Evolutionary conservation across 73 alveolate genomes (phyloP).

Genomic region (Paramecium biaurelia): DNA sequence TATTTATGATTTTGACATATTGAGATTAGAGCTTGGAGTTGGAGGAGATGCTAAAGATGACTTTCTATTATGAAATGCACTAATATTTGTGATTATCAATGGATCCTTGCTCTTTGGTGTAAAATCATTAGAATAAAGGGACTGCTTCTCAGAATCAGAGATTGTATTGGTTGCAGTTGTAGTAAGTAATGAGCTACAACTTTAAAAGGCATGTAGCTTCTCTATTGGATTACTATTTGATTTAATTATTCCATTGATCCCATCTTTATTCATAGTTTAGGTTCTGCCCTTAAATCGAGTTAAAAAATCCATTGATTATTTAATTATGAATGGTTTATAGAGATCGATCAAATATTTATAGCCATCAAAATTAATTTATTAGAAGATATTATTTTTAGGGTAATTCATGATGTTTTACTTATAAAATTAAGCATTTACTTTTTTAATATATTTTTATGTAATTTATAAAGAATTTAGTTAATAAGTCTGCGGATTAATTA

Average conservation of each 20-base stretch:
- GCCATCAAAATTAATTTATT: not conserved
- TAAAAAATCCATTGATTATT: constrained; percentile 30
- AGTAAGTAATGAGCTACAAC: not conserved
- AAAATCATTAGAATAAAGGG: not conserved
- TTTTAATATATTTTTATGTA: not conserved
- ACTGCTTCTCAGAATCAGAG: not conserved
- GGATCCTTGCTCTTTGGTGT: not conserved
- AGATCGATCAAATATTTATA: not conserved
- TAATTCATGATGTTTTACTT: not conserved
- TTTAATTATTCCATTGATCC: not conserved
- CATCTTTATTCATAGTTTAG: constrained; percentile 11
- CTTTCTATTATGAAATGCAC: not conserved
- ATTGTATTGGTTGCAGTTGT: not conserved
- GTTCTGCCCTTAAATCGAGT: constrained; percentile 38
- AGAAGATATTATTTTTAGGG: not conserved
- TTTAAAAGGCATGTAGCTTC: not conserved
- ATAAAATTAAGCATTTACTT: not conserved
- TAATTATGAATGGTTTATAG: not conserved
- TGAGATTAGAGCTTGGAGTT: not conserved
- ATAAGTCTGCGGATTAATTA: not conserved
- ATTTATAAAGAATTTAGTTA: not conserved
- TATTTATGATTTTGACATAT: not conserved
- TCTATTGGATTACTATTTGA: not conserved
- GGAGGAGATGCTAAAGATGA: constrained; percentile 19
- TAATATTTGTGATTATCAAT: not conserved